Evolutionary conservation across 768 basidiomycete species (phyloP), one percentile per base, ranked within the genome.

Genomic region (Stropharia rugosoannulata): DNA sequence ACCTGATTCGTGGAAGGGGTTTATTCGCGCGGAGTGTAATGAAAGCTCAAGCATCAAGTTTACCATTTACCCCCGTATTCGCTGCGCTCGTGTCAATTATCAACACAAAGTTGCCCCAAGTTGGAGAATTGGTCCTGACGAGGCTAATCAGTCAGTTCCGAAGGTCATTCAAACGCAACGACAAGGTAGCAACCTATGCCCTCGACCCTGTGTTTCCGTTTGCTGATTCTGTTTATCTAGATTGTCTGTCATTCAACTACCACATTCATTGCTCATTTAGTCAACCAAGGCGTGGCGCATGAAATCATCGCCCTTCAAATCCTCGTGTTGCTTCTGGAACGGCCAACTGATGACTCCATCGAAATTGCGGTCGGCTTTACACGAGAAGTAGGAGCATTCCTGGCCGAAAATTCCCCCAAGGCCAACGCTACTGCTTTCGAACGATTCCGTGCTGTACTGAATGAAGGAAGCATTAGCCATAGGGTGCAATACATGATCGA

Each of bases 401-500:
- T 99, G 6, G 77, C 86, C 0, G 96, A 98, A 77, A 91, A 93
- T 68, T 89, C 92, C 2, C 93, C 96, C 22, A 95, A 95, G 69
- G 95, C 93, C 59, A 97, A 93, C 65, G 89, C 92, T n/a, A 87
- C 86, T 37, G 89, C 97, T 36, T 98, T 87, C 68, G 97, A 98
- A 70, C 90, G 95, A 19, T 98, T 98, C 84, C 89, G 97, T 44
- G 93, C 93, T 0, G 94, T 98, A 8, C 77, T 99, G 35, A 97
- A 98, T 71, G 97, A 98, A 70, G 94, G 94, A 22, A 77, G 81
- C 42, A 96, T 99, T 70, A 95, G 92, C 65, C 95, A 98, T 63
- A 86, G 97, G 62, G 93, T 96, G 27, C 97, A 98, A 68, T 99
- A 98, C 73, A 98, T 98, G 97, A 93, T 99, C 62, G 97, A 98